Conservation (phyloP, 805 yeast genomes). For the Metschnikowia baotianmanensis region DNA sequence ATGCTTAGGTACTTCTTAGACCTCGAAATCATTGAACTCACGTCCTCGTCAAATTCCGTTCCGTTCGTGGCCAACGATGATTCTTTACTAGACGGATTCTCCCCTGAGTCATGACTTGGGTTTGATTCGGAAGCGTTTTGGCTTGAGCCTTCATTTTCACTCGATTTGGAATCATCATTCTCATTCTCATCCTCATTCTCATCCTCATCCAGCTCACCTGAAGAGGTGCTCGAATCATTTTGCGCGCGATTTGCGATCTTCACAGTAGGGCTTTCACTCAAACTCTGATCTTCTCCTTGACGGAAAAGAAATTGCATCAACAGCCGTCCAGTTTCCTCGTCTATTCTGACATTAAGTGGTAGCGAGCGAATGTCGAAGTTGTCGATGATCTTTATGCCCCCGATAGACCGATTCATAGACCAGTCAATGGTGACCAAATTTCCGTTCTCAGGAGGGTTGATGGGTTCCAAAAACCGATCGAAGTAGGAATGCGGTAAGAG, state of each 20-base stretch:
- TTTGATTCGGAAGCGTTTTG: not conserved
- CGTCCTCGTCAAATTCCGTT: conserved; percentile 16
- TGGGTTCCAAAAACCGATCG: conserved; percentile 36
- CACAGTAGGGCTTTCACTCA: conserved; percentile 15
- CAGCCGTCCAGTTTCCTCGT: conserved; percentile 39
- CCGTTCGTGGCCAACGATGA: conserved; percentile 6
- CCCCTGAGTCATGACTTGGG: not conserved
- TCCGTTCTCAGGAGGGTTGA: conserved; percentile 4
- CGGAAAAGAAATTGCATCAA: conserved; percentile 38
- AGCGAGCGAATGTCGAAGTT: conserved; percentile 35
- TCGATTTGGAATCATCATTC: conserved; percentile 6
- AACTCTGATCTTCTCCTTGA: conserved; percentile 10
- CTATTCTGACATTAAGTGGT: conserved; percentile 39
- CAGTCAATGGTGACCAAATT: conserved; percentile 35
- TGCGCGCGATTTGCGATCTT: conserved; percentile 8
- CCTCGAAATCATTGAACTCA: conserved; percentile 65
- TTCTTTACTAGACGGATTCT: conserved; percentile 4
- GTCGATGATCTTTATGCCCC: conserved; percentile 42
- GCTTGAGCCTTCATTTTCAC: too few species aligned
- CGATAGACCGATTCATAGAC: conserved; percentile 42
- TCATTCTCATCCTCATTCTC: conserved; percentile 11
- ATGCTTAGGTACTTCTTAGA: conserved; percentile 74
- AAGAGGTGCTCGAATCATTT: not conserved
- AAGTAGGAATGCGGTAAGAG: conserved; percentile 31
- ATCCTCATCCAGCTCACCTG: conserved; percentile 9